Base-by-base conservation (phyloP, 2,329 filamentous ascomycete species). In the Dissoconium aciculare region DNA sequence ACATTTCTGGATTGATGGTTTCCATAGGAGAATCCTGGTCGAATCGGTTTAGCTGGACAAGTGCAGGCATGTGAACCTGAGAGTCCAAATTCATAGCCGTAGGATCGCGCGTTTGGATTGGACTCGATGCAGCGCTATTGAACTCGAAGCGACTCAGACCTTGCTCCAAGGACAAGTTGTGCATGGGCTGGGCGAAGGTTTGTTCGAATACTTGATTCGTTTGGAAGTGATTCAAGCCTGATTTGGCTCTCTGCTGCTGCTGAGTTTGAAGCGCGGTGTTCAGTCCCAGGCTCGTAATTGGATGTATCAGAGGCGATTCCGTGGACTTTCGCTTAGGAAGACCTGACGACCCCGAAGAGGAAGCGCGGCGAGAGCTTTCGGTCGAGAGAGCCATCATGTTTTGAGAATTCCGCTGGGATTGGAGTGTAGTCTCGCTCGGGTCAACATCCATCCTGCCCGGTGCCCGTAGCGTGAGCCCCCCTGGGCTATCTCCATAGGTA, bases 81-180 rank as follows among this genome's bases (percentile, higher is more conserved):
- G 41, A 40, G 30, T 50, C 42, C 16, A 51, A 33, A 6, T 43
- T 44, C 40, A 51, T 43, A 31, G 46, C 42, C 5, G 46, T 43
- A 34, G 46, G 49, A 8, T 46, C 45, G n/a, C 39, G 37, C 13
- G 40, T 31, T 34, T 49, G 46, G 11, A 45, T 41, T 6, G 71
- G 69, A 37, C 69, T 76, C 41, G 63, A 71, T 2, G 67, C 64
- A 5, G 65, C 64, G 42, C 67, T 70, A 11, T 67, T 64, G 45
- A 75, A 74, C 40, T 71, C 66, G 41, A 73, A 70, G 28, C 60
- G 55, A 27, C 39, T 40, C 34, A 43, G 15, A 23, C 31, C 27
- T 24, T 47, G 43, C 19, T 55, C 50, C 27, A 55, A 28, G 9
- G 46, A 50, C 27, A 50, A 44, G 21, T 49, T 47, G 38, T 51